Conservation (phyloP, 495 filamentous ascomycete species). For the Xylaria telfairii region DNA sequence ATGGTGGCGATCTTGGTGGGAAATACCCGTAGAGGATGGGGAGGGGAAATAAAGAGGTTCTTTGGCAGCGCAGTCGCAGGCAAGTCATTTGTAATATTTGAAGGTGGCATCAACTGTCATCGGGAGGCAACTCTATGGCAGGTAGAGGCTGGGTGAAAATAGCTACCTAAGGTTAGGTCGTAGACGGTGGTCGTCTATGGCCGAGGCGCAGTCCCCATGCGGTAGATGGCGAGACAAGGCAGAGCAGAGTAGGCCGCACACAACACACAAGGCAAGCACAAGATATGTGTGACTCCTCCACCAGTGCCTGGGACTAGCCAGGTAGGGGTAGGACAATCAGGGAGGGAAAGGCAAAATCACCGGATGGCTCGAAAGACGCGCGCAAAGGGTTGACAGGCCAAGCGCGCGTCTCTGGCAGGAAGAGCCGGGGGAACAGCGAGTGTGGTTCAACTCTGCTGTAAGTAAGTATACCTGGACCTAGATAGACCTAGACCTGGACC, state of each 20-base stretch:
- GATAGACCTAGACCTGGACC: too few species aligned
- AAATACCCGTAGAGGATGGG: constrained; percentile 40
- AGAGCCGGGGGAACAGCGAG: constrained; percentile 38
- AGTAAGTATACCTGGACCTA: too few species aligned
- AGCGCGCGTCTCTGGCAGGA: constrained; percentile 39
- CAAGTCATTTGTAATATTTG: constrained; percentile 56
- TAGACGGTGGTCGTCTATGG: constrained; percentile 31
- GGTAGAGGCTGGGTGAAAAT: constrained; percentile 34
- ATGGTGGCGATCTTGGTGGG: constrained; percentile 43
- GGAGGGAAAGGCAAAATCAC: constrained; percentile 36
- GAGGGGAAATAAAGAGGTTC: constrained; percentile 37
- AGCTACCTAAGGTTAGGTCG: constrained; percentile 22
- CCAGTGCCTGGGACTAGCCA: too few species aligned
- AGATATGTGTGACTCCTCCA: constrained; percentile 28
- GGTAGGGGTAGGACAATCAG: constrained; percentile 32
- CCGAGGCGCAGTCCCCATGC: constrained; percentile 38
- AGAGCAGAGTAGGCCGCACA: constrained; percentile 35
- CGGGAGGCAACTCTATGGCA: constrained; percentile 27
- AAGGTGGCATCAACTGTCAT: constrained; percentile 34
- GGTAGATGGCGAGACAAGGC: constrained; percentile 28
- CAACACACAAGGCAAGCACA: constrained; percentile 31
- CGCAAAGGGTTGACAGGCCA: constrained; percentile 37
- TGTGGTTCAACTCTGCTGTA: constrained; percentile 40
- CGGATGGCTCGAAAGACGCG: constrained; percentile 40
- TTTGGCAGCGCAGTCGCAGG: constrained; percentile 40